These are phyloP conservation scores for Fusarium haematococcum DNA, from an alignment of 2,329 filamentous ascomycete genomes.

Conservation along the genomic window DNA sequence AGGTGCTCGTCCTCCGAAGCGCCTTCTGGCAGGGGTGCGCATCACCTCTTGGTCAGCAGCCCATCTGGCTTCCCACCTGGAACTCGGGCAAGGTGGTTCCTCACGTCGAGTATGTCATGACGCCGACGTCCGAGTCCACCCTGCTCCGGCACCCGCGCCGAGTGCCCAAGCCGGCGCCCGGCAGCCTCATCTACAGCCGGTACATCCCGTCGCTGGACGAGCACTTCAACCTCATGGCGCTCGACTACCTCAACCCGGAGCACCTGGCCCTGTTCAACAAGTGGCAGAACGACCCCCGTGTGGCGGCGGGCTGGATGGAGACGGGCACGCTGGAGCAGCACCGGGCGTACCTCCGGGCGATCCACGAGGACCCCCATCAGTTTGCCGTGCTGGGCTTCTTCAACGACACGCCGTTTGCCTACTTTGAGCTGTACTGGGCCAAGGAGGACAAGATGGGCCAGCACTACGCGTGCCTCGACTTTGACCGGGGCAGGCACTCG, in stretches of 20 bases:
- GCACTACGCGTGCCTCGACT: slow-evolving; percentile 67
- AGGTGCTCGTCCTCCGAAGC: slow-evolving; percentile 58
- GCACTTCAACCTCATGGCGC: slow-evolving; percentile 77
- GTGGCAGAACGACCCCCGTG: slow-evolving; percentile 85
- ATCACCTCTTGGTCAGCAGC: slow-evolving; percentile 71
- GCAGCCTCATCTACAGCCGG: slow-evolving; percentile 77
- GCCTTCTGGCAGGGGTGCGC: slow-evolving; percentile 76
- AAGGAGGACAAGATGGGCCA: slow-evolving; percentile 68
- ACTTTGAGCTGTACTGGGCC: slow-evolving; percentile 74
- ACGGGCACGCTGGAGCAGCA: slow-evolving; percentile 80
- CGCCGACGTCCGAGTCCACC: slow-evolving; percentile 45
- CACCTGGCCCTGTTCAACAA: slow-evolving; percentile 77
- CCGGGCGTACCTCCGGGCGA: slow-evolving; percentile 72
- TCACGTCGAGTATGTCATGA: slow-evolving; percentile 52
- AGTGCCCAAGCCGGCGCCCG: slow-evolving; percentile 74
- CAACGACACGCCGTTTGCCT: slow-evolving; percentile 76
- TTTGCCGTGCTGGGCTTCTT: slow-evolving; percentile 76
- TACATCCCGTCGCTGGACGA: slow-evolving; percentile 80
- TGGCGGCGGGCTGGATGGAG: slow-evolving; percentile 81
- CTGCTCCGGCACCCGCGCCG: slow-evolving; percentile 73
- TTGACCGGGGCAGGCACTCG: slow-evolving; percentile 69
- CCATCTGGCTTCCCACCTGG: slow-evolving; percentile 66
- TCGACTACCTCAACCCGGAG: slow-evolving; percentile 71
- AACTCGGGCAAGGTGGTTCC: slow-evolving; percentile 47
- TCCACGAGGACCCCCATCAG: slow-evolving; percentile 76